phyloP scores from a whole-genome alignment of 2,329 filamentous ascomycete genomes.

The Teratosphaeria gauchensis region DNA sequence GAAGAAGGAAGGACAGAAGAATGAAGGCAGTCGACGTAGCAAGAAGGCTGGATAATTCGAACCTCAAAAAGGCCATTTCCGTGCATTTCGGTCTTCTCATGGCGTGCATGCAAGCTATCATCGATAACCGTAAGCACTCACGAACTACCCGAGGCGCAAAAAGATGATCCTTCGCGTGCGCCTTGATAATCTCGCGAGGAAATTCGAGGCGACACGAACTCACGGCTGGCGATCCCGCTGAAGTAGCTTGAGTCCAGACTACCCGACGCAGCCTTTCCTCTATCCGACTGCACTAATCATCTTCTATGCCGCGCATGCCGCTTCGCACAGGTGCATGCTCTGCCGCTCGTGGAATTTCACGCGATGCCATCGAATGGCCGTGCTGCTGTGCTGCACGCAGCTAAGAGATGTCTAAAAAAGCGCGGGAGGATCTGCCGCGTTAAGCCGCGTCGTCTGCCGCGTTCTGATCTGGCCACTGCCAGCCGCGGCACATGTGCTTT shows the following conservation, averaged over 20 bases:
- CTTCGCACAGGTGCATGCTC: not conserved
- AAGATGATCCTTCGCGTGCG: too few relatives aligned
- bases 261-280: too few relatives aligned
- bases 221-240: too few relatives aligned
- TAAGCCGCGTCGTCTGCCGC: not conserved
- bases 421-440: not conserved
- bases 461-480: not conserved
- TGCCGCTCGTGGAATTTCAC: not conserved
- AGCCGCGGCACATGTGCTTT: not conserved
- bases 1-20: conserved; percentile 22
- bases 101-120: not conserved
- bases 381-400: not conserved
- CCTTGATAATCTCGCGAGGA: too few relatives aligned
- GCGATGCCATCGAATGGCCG: not conserved
- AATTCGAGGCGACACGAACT: too few relatives aligned
- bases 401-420: not conserved
- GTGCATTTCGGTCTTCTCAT: not conserved
- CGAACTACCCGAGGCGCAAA: not conserved
- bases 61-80: not conserved
- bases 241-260: too few relatives aligned
- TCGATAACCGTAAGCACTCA: not conserved
- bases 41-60: conserved; percentile 11
- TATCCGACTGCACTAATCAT: too few relatives aligned
- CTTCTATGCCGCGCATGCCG: not conserved
- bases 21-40: conserved; percentile 19